Evolutionary conservation across 2,329 filamentous ascomycete species (phyloP).

Genomic region (Bisporella sp.): DNA sequence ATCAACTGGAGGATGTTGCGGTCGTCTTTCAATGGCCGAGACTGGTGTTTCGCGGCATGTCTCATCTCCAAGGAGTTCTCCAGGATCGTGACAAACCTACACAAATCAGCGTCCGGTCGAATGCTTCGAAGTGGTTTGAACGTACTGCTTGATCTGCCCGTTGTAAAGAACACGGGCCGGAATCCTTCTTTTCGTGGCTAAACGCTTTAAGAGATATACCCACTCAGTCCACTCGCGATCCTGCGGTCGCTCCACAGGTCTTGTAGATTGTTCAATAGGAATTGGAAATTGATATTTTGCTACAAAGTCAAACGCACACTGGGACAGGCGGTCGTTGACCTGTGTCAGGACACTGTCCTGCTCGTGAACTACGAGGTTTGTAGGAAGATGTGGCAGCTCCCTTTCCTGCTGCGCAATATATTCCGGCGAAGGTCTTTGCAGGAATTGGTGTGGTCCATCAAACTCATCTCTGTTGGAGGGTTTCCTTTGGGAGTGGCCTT

Average conservation of each 20-base stretch:
- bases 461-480: conserved; percentile 84
- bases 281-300: conserved; percentile 89
- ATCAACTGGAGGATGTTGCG: conserved; percentile 83
- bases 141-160: conserved; percentile 76
- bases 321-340: conserved; percentile 78
- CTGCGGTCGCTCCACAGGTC: conserved; percentile 64
- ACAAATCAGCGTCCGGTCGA: not conserved
- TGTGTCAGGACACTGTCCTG: conserved; percentile 74
- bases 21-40: conserved; percentile 78
- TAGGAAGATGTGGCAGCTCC: conserved; percentile 74
- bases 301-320: conserved; percentile 84
- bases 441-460: conserved; percentile 77
- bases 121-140: not conserved
- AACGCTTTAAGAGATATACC: conserved; percentile 79
- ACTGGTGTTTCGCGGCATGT: conserved; percentile 77
- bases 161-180: conserved; percentile 80
- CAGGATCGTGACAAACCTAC: conserved; percentile 68
- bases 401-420: conserved; percentile 71
- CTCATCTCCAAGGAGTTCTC: conserved; percentile 87
- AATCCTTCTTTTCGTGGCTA: conserved; percentile 80
- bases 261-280: conserved; percentile 70
- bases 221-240: conserved; percentile 89
- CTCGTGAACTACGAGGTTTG: conserved; percentile 75
- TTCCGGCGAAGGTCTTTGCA: conserved; percentile 64
- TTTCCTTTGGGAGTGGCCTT: conserved; percentile 45